Evolutionary conservation across 177 flowering plant genomes (phyloP).

Genomic region (Vitis hybrid): DNA sequence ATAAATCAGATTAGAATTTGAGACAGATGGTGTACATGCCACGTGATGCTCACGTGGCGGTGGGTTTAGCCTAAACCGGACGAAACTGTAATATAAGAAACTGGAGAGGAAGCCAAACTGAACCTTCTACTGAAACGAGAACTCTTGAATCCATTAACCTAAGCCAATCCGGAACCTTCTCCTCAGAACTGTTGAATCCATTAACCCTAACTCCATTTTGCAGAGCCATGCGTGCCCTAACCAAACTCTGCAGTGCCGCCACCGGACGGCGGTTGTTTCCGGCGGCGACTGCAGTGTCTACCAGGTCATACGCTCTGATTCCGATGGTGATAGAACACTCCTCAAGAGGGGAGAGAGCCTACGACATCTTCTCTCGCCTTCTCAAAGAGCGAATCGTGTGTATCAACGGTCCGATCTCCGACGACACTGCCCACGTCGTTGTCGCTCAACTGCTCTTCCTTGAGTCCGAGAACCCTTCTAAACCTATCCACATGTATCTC

Average conservation of each 20-base stretch:
- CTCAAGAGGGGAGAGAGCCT: constrained; percentile 87
- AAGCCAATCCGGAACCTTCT: no score
- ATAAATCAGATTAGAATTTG: no score
- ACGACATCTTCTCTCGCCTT: constrained; percentile 95
- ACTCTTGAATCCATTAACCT: no score
- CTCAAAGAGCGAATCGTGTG: constrained; percentile 90
- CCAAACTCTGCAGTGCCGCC: neutral
- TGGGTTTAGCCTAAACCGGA: no score
- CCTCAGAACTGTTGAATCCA: no score
- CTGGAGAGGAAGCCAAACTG: no score
- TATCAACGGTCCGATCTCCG: constrained; percentile 85
- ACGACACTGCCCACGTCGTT: constrained; percentile 89
- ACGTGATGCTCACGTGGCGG: no score
- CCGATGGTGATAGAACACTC: constrained; percentile 98
- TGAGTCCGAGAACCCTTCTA: constrained; percentile 91
- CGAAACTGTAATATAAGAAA: no score
- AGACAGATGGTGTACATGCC: no score
- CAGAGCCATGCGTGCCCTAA: no score
- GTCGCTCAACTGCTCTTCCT: constrained; percentile 92
- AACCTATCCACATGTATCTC: constrained; percentile 88
- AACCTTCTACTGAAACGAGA: no score
- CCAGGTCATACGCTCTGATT: constrained; percentile 51
- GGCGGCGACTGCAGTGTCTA: neutral
- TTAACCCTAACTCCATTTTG: no score
- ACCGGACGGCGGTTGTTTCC: neutral